phyloP scores from a whole-genome alignment of 805 yeast genomes.

The Cyberlindnera bimundalis region DNA sequence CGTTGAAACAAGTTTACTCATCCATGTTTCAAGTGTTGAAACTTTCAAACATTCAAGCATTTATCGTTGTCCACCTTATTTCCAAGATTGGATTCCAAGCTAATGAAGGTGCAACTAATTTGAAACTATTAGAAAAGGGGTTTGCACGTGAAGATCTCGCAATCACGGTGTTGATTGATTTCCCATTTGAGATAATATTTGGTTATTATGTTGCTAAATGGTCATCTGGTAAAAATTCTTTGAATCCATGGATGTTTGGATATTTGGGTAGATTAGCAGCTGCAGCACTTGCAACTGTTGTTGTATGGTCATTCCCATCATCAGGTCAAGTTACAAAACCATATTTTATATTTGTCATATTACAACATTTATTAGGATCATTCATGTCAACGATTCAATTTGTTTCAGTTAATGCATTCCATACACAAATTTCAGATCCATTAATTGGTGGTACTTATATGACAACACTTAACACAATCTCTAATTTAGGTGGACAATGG shows the following conservation, averaged over 20 bases:
- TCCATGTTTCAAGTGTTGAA: slow-evolving; percentile 69
- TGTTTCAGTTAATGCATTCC: slow-evolving; percentile 92
- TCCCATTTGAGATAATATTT: slow-evolving; percentile 92
- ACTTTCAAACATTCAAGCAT: slow-evolving; percentile 66
- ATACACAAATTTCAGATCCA: slow-evolving; percentile 94
- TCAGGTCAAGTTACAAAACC: slow-evolving; percentile 41
- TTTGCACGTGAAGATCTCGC: slow-evolving; percentile 92
- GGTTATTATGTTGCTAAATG: slow-evolving; percentile 96
- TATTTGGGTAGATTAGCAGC: slow-evolving; percentile 77
- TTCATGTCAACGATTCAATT: slow-evolving; percentile 95
- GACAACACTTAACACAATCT: slow-evolving; percentile 90
- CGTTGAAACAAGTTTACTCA: slow-evolving; percentile 51
- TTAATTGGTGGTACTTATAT: slow-evolving; percentile 95
- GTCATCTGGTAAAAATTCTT: slow-evolving; percentile 75
- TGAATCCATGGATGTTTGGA: slow-evolving; percentile 88
- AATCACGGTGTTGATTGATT: slow-evolving; percentile 86
- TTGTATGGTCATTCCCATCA: slow-evolving; percentile 70
- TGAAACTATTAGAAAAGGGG: slow-evolving; percentile 87
- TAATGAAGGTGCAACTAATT: slow-evolving; percentile 92
- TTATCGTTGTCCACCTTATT: slow-evolving; percentile 69
- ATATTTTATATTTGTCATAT: slow-evolving; percentile 68
- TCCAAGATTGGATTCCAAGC: slow-evolving; percentile 94
- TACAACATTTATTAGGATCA: slow-evolving; percentile 81
- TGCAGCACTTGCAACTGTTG: slow-evolving; percentile 69
- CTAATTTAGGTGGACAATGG: slow-evolving; percentile 98